Conservation (phyloP, 139 green algal species). For the Edaphochlamys debaryana region DNA sequence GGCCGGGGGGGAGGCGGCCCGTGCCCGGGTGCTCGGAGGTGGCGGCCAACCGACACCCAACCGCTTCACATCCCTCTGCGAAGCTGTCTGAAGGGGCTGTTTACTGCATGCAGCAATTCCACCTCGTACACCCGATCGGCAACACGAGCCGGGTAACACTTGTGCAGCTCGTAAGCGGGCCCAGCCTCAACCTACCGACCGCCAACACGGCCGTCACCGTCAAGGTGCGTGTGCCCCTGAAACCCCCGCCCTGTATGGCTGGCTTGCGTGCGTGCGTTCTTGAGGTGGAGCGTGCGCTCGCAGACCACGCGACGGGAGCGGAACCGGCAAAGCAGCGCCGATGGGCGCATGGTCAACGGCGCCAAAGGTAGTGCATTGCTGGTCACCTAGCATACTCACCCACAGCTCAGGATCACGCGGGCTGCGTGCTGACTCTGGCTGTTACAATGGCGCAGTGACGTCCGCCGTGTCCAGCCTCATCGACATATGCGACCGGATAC, state of each 20-base stretch:
- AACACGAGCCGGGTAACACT: constrained; percentile 8
- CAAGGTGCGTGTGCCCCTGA: background rate
- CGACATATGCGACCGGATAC: constrained; percentile 45
- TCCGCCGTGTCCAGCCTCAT: constrained; percentile 42
- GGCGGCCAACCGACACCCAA: no score
- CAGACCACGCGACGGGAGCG: constrained; percentile 23
- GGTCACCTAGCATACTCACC: no score
- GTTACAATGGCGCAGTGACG: constrained; percentile 28
- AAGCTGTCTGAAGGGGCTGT: no score
- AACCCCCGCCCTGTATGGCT: no score
- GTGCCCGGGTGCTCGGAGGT: no score
- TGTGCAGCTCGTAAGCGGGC: constrained; percentile 32
- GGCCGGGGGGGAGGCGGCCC: background rate
- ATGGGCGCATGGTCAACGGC: constrained; percentile 33
- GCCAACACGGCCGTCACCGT: constrained; percentile 2
- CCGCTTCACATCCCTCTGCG: no score
- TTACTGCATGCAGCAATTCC: constrained; percentile 38
- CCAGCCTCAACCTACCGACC: constrained; percentile 5
- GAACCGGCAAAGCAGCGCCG: constrained; percentile 35
- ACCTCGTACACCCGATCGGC: background rate
- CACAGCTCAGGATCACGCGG: no score
- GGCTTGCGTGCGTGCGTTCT: no score
- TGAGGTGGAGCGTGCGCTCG: background rate
- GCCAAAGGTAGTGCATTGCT: constrained; percentile 12
- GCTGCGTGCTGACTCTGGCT: no score